Evolutionary conservation across 768 basidiomycete species (phyloP).

Genomic region (Amanita phalloides): DNA sequence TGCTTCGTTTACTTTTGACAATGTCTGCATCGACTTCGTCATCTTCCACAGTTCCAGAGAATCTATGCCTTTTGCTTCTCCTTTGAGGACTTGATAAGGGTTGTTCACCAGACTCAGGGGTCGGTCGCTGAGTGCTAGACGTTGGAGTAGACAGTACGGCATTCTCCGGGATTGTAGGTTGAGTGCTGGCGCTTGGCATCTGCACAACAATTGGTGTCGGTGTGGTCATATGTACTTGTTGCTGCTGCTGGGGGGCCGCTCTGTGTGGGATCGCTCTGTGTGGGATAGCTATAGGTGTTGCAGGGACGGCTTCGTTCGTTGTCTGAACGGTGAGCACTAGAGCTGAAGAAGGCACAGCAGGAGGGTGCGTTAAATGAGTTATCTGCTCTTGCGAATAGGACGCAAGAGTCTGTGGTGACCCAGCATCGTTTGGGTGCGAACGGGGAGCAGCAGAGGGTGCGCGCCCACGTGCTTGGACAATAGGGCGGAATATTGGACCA

Average conservation of each 20-base stretch:
- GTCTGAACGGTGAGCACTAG: not conserved
- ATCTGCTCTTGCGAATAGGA: not conserved
- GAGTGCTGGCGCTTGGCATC: not conserved
- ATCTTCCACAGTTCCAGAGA: slow-evolving; percentile 8
- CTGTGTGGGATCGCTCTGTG: not conserved
- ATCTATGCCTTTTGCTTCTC: slow-evolving; percentile 12
- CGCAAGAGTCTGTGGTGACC: not conserved
- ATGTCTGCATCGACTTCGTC: slow-evolving; percentile 9
- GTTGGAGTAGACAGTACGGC: not conserved
- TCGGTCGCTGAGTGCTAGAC: not conserved
- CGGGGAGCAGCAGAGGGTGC: slow-evolving; percentile 9
- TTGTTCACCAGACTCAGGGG: not conserved
- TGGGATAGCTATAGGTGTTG: not conserved
- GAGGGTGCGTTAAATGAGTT: not conserved
- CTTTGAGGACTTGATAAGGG: not conserved
- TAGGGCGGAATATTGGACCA: slow-evolving; percentile 56
- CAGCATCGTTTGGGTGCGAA: not conserved
- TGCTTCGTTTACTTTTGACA: slow-evolving; percentile 14
- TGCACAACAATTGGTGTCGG: not conserved
- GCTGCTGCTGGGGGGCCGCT: not conserved
- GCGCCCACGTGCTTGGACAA: slow-evolving; percentile 44
- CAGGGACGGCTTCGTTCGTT: not conserved
- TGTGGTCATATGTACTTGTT: not conserved
- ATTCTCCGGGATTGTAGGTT: not conserved
- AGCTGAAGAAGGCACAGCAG: not conserved